phyloP scores from a whole-genome alignment of 2,329 filamentous ascomycete species.

The Arthroderma sp. region DNA sequence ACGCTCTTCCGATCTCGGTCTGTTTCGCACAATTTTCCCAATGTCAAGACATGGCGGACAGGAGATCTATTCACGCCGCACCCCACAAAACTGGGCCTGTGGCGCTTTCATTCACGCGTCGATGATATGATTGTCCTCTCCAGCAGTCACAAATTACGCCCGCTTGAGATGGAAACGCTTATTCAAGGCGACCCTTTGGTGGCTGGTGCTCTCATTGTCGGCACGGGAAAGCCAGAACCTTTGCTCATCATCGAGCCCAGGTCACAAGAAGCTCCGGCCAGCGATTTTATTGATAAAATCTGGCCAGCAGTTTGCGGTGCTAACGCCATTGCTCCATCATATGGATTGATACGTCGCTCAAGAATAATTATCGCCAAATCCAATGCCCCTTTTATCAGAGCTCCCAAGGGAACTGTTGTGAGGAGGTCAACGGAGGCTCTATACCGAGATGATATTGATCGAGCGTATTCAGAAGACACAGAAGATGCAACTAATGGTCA shows the following conservation, averaged over 20 bases:
- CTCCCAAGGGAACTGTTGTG: conserved; percentile 14
- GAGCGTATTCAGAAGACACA: background rate
- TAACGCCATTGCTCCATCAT: conserved; percentile 11
- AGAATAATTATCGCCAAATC: conserved; percentile 5
- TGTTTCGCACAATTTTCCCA: background rate
- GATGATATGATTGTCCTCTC: conserved; percentile 14
- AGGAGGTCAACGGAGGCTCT: conserved; percentile 13
- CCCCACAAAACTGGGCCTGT: conserved; percentile 8
- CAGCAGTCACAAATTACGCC: conserved; percentile 13
- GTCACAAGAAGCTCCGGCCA: background rate
- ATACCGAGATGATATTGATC: conserved; percentile 14
- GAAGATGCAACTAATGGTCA: too few relatives aligned
- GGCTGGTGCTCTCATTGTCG: conserved; percentile 13
- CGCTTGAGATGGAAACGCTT: conserved; percentile 15
- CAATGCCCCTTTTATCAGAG: conserved; percentile 12
- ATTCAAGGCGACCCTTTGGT: conserved; percentile 11
- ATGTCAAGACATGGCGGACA: background rate
- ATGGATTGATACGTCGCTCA: conserved; percentile 14
- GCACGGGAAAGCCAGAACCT: conserved; percentile 14
- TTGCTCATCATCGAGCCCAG: conserved; percentile 15
- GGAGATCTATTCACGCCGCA: conserved; percentile 5
- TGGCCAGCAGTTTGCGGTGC: conserved; percentile 13
- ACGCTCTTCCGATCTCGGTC: too few relatives aligned
- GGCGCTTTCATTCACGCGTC: conserved; percentile 9
- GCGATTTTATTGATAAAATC: conserved; percentile 14